These are phyloP conservation scores for Rubus idaeus DNA, from an alignment of 306 rosid genomes.

Conservation along the genomic window DNA sequence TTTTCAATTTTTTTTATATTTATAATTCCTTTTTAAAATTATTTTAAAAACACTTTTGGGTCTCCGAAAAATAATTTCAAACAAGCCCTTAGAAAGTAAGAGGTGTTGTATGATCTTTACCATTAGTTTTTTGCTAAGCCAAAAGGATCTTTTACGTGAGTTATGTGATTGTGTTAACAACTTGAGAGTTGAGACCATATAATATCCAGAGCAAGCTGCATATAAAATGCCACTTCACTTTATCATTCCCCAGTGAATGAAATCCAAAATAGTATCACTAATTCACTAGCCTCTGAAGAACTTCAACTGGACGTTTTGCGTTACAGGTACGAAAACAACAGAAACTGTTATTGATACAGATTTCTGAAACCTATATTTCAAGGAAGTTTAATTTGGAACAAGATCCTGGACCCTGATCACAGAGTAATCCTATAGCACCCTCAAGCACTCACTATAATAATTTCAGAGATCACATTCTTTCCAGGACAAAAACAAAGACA, in stretches of 20 bases:
- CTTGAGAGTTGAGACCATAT: not conserved
- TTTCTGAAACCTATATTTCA: not conserved
- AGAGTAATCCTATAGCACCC: not conserved
- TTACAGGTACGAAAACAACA: not conserved
- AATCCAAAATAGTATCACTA: no score
- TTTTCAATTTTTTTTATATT: no score
- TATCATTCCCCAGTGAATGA: not conserved
- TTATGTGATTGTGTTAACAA: not conserved
- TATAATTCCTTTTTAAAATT: no score
- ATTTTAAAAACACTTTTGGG: no score
- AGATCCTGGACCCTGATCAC: not conserved
- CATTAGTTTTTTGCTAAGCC: not conserved
- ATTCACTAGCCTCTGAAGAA: no score
- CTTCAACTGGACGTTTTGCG: no score
- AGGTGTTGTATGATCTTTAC: not conserved
- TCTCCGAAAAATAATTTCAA: no score
- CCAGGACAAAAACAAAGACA: not conserved
- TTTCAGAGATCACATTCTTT: not conserved
- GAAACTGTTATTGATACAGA: not conserved
- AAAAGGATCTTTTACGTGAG: not conserved
- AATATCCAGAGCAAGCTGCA: not conserved
- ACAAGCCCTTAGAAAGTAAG: no score
- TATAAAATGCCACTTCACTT: not conserved
- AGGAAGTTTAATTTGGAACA: not conserved
- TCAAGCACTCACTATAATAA: not conserved